Base-by-base conservation (phyloP, 306 rosid species). In the Cercis canadensis region DNA sequence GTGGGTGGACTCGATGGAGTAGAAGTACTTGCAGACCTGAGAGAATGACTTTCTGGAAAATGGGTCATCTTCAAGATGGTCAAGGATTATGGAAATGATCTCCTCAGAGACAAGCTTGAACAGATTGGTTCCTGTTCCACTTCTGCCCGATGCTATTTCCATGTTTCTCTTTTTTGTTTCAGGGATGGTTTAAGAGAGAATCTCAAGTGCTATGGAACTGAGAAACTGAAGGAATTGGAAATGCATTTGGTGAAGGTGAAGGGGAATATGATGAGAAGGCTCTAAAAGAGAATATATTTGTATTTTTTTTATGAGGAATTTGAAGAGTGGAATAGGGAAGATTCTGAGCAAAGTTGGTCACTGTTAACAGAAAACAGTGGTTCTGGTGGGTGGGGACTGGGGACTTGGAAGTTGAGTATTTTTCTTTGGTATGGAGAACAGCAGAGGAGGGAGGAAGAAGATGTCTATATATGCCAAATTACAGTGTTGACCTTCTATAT, bases 41-140 rank as follows among this genome's bases (percentile, higher is more conserved):
- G 96, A 88, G 78, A 91, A 88, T 12, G 90, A 82, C 21, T 88
- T 88, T 43, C 39, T 69, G 76, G 87, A 84, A 3, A 82, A 9
- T 41, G 96, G 88, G 74, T 83, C 77, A 13, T 65, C 44, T 39
- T n/a, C 3, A 0, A 91, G 77, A 54, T 70, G 78, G 75, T 88
- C 91, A 4, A 91, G 87, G 84, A 91, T 78, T 3, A 44, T 31
- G 57, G 41, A 78, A 2, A 88, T 46, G 57, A 88, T 78, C 33
- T 91, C 97, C 5, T 85, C 87, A 0, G 91, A 37, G 4, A 63
- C 67, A 5, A 14, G 39, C 19, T 57, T 18, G 81, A 77, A 77
- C 61, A 49, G 12, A 24, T 62, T 65, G 19, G 53, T 21, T 15
- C 7, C 29, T 24, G 2, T 24, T 24, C 29, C 29, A 24, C 3